Base-by-base conservation (phyloP, 2,329 filamentous ascomycete genomes). In the Aureobasidium sp. region DNA sequence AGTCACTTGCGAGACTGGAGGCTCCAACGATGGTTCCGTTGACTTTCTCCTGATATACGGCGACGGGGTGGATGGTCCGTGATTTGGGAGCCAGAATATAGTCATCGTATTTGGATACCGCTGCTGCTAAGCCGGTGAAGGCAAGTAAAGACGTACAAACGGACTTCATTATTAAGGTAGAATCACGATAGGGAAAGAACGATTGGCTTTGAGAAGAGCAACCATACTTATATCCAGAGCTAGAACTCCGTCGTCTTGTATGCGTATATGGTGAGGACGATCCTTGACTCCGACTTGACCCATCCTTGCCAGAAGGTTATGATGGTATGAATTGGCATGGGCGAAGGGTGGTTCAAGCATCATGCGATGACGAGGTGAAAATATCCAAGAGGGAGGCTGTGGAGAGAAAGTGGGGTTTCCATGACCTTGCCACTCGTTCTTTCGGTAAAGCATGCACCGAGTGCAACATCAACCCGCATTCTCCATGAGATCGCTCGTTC, bases 11-110 rank as follows among this genome's bases (percentile, higher is more conserved):
- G 1, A 78, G 69, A 37, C 64, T 71, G 2, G 72, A 70, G 11
- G 75, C 68, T 36, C 69, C 67, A 21, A 65, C 69, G 29, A 78
- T 73, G 0, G 74, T 73, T 30, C 76, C 76, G 67, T 77, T 74
- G 62, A 71, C 72, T 63, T 73, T 65, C 57, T 66, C 71, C 34
- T 72, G 69, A 65, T 76, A 73, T 5, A 78, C 69, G 0, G 74
- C 74, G 25, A 70, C 65, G 0, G 73, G 73, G 54, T 70, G 65
- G 3, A 75, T 57, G 0, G 69, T 74, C 34, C 75, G 68, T 13
- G 74, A 76, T n/a, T 64, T 66, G 0, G 75, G 75, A 1, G 75
- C 74, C 2, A 77, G 67, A 32, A 77, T 77, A 63, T 77, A 77
- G 55, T 77, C 65, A 9, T 73, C 69, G 53, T 77, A 77, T 30